Evolutionary conservation across 257 asterid genomes (phyloP), one percentile per base, ranked within the genome.

Genomic region (Vinca minor): DNA sequence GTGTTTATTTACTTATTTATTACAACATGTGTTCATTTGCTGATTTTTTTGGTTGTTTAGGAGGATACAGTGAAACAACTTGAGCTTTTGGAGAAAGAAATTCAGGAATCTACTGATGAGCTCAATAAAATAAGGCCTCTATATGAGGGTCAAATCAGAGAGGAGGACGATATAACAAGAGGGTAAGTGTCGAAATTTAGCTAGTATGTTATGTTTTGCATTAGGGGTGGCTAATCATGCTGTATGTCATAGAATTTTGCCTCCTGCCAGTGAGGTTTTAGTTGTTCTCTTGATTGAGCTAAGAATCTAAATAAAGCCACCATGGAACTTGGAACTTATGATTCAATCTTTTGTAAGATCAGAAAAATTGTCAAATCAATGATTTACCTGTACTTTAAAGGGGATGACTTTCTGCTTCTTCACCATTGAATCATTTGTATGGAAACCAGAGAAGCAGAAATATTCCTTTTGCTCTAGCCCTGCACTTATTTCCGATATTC

Each of bases 91-190:
- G 91, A 89, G 79, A 73, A 68, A 69, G 96, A 93, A 75, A 90
- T 93, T 78, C 75, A 73, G 74, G 84, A 70, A 69, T 89, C 98
- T 41, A 75, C 78, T 62, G 70, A 74, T 53, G 95, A 87, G 77
- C 89, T 87, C 53, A 63, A 77, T 57, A 67, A 77, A 68, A 82
- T 85, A 69, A 89, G 77, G 80, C 77, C 83, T 67, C 74, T 69
- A 64, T 82, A 85, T 73, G 96, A 84, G 73, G 68, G 63, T 20
- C 89, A 83, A 77, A 83, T 87, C 73, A 77, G 69, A 60, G 85
- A 85, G 82, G 98, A 92, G 81, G 94, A 92, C 72, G 81, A 82
- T 71, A 79, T 92, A 78, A 83, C 94, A 12, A 85, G 91, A 79
- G 93, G 79, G 97, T 92, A 87, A 67, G 85, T 55, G 42, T 13